Evolutionary conservation across 352 stramenopile genomes (phyloP), one percentile per base, ranked within the genome.

Genomic region (Hyphochytrium catenoides): DNA sequence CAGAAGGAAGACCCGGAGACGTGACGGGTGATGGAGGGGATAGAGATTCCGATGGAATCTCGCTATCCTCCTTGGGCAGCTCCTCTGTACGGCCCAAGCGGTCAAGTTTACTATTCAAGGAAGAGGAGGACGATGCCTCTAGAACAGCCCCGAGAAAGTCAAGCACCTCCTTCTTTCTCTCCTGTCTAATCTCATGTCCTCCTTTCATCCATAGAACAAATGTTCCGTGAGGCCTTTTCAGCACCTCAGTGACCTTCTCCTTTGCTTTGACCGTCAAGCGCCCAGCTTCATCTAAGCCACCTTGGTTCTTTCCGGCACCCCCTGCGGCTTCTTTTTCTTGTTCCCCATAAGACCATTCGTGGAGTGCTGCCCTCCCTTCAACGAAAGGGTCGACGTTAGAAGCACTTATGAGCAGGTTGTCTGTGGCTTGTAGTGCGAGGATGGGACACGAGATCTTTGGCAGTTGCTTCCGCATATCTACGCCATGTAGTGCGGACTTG

Each of bases 311-410:
- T n/a, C n/a, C n/a, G n/a, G n/a, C n/a, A n/a, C n/a, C n/a, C n/a
- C n/a, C n/a, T n/a, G n/a, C n/a, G n/a, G n/a, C n/a, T n/a, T n/a
- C n/a, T n/a, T n/a, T n/a, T n/a, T n/a, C n/a, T n/a, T n/a, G n/a
- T n/a, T n/a, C n/a, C n/a, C n/a, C n/a, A n/a, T n/a, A n/a, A n/a
- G n/a, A 12, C 26, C n/a, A n/a, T 30, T 12, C n/a, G 26, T 71
- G 50, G 3, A 72, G 52, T 2, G 51, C 69, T 1, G 52, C 41
- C 9, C 69, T 58, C n/a, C 70, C 62, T 41, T 87, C 67, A 4
- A 92, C 57, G 34, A 89, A 89, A 14, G 62, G 54, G 37, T 93
- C 78, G 2, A 89, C 74, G 20, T 79, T 91, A n/a, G 70, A 57
- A 1, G 78, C 61, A 3, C 62, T 68, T 24, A 93, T 61, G 2